These are phyloP conservation scores for Vigna reflexopilosa DNA, from an alignment of 306 rosid species.

Conservation along the genomic window DNA sequence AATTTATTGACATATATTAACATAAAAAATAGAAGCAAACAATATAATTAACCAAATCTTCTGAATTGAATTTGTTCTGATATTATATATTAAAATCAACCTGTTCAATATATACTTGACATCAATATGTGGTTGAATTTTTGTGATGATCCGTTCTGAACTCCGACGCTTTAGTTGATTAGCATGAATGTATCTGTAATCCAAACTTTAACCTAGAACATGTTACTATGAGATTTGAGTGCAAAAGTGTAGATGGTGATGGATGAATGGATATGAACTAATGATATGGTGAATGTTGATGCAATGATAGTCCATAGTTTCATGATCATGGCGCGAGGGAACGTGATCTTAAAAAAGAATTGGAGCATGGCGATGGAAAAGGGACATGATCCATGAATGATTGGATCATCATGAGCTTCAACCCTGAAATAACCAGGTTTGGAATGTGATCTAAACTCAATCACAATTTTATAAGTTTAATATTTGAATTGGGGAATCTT, in stretches of 20 bases:
- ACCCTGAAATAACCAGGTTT: not conserved
- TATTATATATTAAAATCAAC: no score
- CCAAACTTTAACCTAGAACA: not conserved
- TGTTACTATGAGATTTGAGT: no score
- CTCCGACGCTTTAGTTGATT: not conserved
- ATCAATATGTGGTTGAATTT: not conserved
- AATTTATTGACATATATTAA: no score
- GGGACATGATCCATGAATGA: not conserved
- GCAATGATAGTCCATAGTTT: not conserved
- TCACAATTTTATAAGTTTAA: not conserved
- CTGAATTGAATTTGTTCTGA: no score
- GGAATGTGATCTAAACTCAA: not conserved
- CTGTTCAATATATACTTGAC: no score
- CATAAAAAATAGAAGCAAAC: no score
- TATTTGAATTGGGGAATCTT: not conserved
- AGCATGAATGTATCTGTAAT: not conserved
- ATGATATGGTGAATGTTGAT: not conserved
- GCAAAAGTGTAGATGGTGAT: no score
- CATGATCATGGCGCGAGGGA: not conserved
- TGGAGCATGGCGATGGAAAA: not conserved
- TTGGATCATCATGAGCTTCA: not conserved
- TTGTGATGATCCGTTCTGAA: not conserved
- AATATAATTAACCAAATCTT: no score
- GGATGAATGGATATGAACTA: no score
- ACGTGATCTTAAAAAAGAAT: not conserved